Evolutionary conservation across 345 rosid genomes (phyloP), one percentile per base, ranked within the genome.

Genomic region (Microcos paniculata): DNA sequence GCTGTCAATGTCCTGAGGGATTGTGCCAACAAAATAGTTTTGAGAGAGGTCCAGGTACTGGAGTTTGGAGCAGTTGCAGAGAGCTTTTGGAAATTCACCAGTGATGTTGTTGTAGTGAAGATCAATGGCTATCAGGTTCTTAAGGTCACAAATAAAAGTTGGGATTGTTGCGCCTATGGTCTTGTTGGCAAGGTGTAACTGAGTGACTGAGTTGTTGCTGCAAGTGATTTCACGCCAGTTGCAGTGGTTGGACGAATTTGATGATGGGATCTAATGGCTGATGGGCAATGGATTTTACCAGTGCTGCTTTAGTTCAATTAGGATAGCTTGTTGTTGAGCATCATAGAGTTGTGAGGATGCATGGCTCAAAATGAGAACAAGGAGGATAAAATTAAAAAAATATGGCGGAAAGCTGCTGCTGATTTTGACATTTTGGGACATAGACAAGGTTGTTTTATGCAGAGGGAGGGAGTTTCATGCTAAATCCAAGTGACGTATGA

Each of bases 161-260:
- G 95, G 95, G 72, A 89, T 76, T 1, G 88, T 73, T 21, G 72
- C 84, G 1, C 13, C 8, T 65, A 90, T 86, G 77, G 14, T 59
- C 71, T 40, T 65, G 67, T 76, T 0, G 21, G 0, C 0, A 30
- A 90, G 83, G 3, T 7, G 0, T 7, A 89, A 76, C 16, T 0
- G 53, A 4, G 86, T 78, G 78, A 90, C 71, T 6, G 83, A 86
- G 71, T 72, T 67, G 55, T 77, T 6, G 28, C 76, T 30, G 80
- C 92, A 90, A 30, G 8, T 51, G 69, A 90, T 72, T 62, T 81
- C 89, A 13, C 87, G 89, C 95, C 95, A 90, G 53, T 48, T 40
- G 79, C 92, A 89, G 65, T 86, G 88, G n/a, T 84, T 52, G 66
- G 84, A 49, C 10, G 63, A 73, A 76, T 78, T 58, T 64, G 84